Base-by-base conservation (phyloP, 345 rosid species). In the Lepidium didymum region DNA sequence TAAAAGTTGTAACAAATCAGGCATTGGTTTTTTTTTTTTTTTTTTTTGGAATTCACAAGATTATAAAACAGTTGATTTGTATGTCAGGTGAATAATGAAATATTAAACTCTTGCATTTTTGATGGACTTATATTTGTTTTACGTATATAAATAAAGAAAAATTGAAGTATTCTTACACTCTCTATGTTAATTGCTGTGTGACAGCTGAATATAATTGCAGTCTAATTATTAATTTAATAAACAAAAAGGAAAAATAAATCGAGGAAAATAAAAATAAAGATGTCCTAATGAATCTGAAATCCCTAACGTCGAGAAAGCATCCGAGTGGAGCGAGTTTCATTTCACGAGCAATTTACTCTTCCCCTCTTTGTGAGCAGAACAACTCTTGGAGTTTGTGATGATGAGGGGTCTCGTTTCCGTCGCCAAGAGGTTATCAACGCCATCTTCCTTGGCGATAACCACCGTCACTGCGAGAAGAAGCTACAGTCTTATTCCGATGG, bases 401-500 rank as follows among this genome's bases (percentile, higher is more conserved):
- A 72, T 77, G 77, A 77, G 77, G 67, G 43, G 56, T 72, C 10
- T 77, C 0, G 43, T 77, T 38, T 55, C 77, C 59, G 56, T 73
- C 56, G 73, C 67, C 47, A 61, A 40, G 56, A 62, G 53, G 60
- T 47, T 72, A 60, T 44, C 73, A 35, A 16, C 66, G 1, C 52
- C 77, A 12, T 60, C 69, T 12, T 34, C 18, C 13, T 52, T 42
- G 45, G 9, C 76, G 18, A 27, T 73, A 21, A 61, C 69, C 54
- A 65, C 54, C 43, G 49, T 37, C 9, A 16, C 53, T 29, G 44
- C 55, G 10, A 54, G 64, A 56, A 85, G 98, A 43, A 52, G 81
- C 36, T 91, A 85, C 79, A 81, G 89, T 65, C 56, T 91, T 54
- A 76, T 95, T 40, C 99, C 98, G 10, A 95, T 95, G 99, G 99